phyloP scores from a whole-genome alignment of 192 early-diverging fungal species.

The Coemansia sp. region DNA sequence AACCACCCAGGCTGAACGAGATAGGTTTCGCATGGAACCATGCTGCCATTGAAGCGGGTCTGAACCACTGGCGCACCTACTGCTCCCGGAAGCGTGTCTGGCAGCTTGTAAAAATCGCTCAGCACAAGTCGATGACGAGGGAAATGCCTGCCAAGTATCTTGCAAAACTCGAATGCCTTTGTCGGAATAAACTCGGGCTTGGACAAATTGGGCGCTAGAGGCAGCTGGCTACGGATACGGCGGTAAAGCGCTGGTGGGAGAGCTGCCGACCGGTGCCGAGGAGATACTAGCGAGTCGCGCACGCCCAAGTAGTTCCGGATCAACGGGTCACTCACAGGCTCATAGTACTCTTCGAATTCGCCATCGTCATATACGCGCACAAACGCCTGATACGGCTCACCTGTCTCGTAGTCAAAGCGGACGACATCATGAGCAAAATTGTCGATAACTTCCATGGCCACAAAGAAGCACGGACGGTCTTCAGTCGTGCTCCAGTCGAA shows the following conservation, averaged over 20 bases:
- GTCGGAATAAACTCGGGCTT: slow-evolving; percentile 88
- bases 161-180: slow-evolving; percentile 70
- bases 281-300: slow-evolving; percentile 12
- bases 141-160: slow-evolving; percentile 76
- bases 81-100: slow-evolving; percentile 74
- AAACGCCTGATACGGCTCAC: slow-evolving; percentile 75
- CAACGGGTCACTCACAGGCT: slow-evolving; percentile 74
- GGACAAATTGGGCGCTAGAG: slow-evolving; percentile 86
- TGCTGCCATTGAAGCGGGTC: slow-evolving; percentile 82
- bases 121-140: slow-evolving; percentile 84
- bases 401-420: slow-evolving; percentile 74
- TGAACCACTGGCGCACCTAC: slow-evolving; percentile 92
- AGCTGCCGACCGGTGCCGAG: slow-evolving; percentile 63
- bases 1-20: slow-evolving; percentile 98
- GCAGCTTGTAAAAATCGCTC: slow-evolving; percentile 85
- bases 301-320: slow-evolving; percentile 69
- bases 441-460: slow-evolving; percentile 98
- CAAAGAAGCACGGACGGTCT: slow-evolving; percentile 79
- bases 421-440: slow-evolving; percentile 97
- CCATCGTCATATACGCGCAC: slow-evolving; percentile 80
- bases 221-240: slow-evolving; percentile 61
- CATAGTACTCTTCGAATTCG: slow-evolving; percentile 85
- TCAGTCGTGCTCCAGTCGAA: slow-evolving; percentile 84
- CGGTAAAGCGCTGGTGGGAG: slow-evolving; percentile 54
- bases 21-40: slow-evolving; percentile 94